phyloP scores from a whole-genome alignment of 2,329 filamentous ascomycete genomes.

The Ceratocystis eucalypticola region DNA sequence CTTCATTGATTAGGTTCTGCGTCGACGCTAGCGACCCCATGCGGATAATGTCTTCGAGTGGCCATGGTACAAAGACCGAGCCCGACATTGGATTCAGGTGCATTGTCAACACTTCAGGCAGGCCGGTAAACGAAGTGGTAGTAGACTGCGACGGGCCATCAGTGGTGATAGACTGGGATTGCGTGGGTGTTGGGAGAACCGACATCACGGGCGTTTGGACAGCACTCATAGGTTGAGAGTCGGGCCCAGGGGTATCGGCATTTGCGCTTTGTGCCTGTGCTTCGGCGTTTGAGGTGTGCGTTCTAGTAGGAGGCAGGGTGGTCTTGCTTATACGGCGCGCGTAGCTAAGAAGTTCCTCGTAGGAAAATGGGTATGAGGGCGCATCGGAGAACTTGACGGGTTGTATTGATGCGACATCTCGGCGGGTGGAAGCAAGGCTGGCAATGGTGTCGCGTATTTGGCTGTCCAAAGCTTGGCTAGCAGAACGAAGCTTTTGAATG shows the following conservation, averaged over 20 bases:
- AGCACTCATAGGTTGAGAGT: conserved; percentile 27
- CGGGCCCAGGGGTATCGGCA: conserved; percentile 26
- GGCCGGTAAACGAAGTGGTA: conserved; percentile 27
- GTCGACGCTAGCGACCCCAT: conserved; percentile 52
- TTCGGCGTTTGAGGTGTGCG: conserved; percentile 25
- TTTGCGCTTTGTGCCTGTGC: conserved; percentile 23
- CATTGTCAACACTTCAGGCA: conserved; percentile 37
- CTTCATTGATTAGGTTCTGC: conserved; percentile 48
- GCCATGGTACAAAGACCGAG: conserved; percentile 63
- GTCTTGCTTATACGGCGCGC: conserved; percentile 69
- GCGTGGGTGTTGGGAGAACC: conserved; percentile 19
- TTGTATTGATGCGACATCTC: conserved; percentile 53
- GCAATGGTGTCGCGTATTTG: conserved; percentile 59
- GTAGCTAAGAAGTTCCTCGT: conserved; percentile 62
- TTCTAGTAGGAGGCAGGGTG: conserved; percentile 49
- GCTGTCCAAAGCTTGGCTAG: conserved; percentile 50
- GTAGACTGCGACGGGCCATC: conserved; percentile 25
- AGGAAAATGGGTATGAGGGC: conserved; percentile 45
- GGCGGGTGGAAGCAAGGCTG: conserved; percentile 57
- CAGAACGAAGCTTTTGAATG: conserved; percentile 54
- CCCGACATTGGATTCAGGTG: conserved; percentile 44
- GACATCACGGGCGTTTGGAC: conserved; percentile 22
- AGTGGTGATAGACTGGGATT: conserved; percentile 22
- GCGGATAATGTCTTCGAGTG: conserved; percentile 54
- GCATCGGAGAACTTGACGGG: conserved; percentile 41